phyloP scores from a whole-genome alignment of 1,139 yeast species.

The Saccharomyces hybrid region DNA sequence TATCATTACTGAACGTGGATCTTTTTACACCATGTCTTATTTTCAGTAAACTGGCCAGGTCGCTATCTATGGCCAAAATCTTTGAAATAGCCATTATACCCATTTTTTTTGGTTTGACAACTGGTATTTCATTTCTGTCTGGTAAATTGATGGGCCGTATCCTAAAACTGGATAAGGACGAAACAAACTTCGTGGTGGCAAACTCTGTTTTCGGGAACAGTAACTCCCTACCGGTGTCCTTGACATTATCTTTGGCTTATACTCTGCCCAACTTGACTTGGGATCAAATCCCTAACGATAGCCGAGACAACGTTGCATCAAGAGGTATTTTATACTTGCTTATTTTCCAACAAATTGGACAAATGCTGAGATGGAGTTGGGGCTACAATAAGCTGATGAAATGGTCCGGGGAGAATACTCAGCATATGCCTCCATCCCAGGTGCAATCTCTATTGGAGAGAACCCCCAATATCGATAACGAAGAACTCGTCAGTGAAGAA shows the following conservation, averaged over 20 bases:
- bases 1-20: slow-evolving; percentile 60
- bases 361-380: slow-evolving; percentile 75
- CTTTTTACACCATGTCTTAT: slow-evolving; percentile 72
- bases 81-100: slow-evolving; percentile 62
- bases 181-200: slow-evolving; percentile 67
- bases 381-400: slow-evolving; percentile 62
- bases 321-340: slow-evolving; percentile 65
- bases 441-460: slow-evolving; percentile 14
- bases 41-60: slow-evolving; percentile 63
- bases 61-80: slow-evolving; percentile 55
- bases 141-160: slow-evolving; percentile 43
- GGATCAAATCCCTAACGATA: slow-evolving; percentile 61
- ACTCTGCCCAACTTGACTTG: slow-evolving; percentile 65
- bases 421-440: slow-evolving; percentile 27
- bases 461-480: background rate
- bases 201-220: slow-evolving; percentile 82
- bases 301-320: slow-evolving; percentile 59
- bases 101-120: slow-evolving; percentile 52
- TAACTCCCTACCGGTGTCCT: slow-evolving; percentile 67
- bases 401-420: slow-evolving; percentile 32
- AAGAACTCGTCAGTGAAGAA: background rate
- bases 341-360: slow-evolving; percentile 73
- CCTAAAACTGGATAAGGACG: slow-evolving; percentile 50
- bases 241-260: slow-evolving; percentile 61
- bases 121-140: slow-evolving; percentile 50